These are phyloP conservation scores for Metschnikowia proteae DNA, from an alignment of 805 yeast genomes.

Conservation along the genomic window DNA sequence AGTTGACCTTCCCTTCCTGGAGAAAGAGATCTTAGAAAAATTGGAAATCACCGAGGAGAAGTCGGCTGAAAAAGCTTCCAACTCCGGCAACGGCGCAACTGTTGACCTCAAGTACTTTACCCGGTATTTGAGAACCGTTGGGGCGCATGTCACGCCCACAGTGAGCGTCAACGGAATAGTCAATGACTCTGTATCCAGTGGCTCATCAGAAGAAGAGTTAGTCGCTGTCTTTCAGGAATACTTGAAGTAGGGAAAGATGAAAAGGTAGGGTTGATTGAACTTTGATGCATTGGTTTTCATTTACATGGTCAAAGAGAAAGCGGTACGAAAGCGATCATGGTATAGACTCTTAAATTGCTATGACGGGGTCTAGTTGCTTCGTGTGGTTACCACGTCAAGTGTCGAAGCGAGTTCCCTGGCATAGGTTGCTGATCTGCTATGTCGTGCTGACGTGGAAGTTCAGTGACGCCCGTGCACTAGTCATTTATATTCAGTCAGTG, in stretches of 20 bases:
- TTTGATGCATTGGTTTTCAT: no score
- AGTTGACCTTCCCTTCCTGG: constrained; percentile 27
- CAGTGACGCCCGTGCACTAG: no score
- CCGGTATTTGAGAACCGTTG: constrained; percentile 67
- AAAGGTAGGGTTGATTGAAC: no score
- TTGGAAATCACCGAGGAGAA: constrained; percentile 31
- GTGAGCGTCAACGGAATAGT: constrained; percentile 67
- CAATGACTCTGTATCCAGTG: constrained; percentile 55
- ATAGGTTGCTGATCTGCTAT: no score
- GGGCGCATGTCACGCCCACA: constrained; percentile 84
- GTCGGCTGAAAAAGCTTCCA: constrained; percentile 29
- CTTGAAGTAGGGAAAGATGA: neutral
- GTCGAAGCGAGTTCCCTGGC: no score
- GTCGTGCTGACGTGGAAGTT: no score
- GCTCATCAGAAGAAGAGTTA: constrained; percentile 49
- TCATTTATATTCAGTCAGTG: no score
- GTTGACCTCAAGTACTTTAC: constrained; percentile 72
- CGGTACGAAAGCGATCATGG: no score
- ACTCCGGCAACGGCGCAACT: constrained; percentile 56
- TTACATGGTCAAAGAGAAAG: no score
- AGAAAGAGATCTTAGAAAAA: constrained; percentile 32
- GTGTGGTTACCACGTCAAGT: no score
- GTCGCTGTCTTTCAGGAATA: constrained; percentile 33
- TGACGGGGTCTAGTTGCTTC: no score
- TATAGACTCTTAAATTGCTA: no score